Conservation (phyloP, 2,329 filamentous ascomycete genomes). For the Rugonectria rugulosa region DNA sequence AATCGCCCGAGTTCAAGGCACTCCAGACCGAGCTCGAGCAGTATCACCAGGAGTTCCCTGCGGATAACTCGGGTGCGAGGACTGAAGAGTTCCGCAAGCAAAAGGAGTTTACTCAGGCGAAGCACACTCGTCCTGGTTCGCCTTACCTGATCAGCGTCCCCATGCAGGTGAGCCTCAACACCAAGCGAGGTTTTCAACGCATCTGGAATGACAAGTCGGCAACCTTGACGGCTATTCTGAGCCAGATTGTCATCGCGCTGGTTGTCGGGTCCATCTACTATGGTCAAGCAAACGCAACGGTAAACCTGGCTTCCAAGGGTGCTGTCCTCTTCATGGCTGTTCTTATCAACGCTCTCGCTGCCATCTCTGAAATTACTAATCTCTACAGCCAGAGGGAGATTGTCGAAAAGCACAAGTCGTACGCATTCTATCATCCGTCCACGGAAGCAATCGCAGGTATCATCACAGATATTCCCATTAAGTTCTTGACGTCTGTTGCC, state of each 20-base stretch:
- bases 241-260: constrained; percentile 54
- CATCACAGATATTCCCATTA: constrained; percentile 51
- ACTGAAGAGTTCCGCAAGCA: constrained; percentile 22
- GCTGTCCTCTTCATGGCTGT: constrained; percentile 60
- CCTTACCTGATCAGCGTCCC: constrained; percentile 56
- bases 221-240: constrained; percentile 16
- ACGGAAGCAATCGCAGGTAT: constrained; percentile 42
- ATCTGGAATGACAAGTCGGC: constrained; percentile 30
- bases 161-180: constrained; percentile 54
- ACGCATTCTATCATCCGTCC: constrained; percentile 45
- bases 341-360: constrained; percentile 45
- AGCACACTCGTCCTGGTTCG: no score
- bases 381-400: constrained; percentile 42
- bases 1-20: constrained; percentile 12
- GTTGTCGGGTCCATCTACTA: constrained; percentile 60
- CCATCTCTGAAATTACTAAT: not conserved
- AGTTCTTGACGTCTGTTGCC: constrained; percentile 46
- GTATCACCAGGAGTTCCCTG: constrained; percentile 5
- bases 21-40: no score
- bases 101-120: no score
- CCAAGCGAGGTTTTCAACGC: constrained; percentile 37
- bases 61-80: constrained; percentile 9
- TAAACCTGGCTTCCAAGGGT: constrained; percentile 48
- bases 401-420: constrained; percentile 46
- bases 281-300: constrained; percentile 49